A percentile compares a stretch with the other conserved stretches of the same genome.
phyloP scores from a whole-genome alignment of 2,329 filamentous ascomycete species.

The Exophiala sp. region DNA sequence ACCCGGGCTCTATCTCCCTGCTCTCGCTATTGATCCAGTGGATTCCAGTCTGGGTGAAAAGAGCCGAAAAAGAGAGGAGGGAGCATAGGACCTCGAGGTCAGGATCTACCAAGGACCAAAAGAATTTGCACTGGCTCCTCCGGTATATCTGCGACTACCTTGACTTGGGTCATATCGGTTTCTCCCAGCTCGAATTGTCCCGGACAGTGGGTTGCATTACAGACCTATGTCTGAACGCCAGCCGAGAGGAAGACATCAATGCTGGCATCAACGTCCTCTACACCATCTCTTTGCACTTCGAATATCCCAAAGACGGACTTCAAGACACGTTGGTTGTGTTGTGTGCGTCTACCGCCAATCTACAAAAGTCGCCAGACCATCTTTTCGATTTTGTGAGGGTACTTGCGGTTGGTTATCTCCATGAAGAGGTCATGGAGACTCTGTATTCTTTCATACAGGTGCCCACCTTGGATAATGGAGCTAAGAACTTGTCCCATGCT shows the following conservation, averaged over 20 bases:
- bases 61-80: conserved; percentile 16
- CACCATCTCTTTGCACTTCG: conserved; percentile 15
- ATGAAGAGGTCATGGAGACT: conserved; percentile 12
- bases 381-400: conserved; percentile 19
- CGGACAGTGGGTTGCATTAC: conserved; percentile 15
- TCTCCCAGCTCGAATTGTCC: conserved; percentile 16
- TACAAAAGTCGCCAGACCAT: conserved; percentile 15
- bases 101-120: conserved; percentile 15
- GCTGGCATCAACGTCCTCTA: conserved; percentile 21
- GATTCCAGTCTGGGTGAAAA: conserved; percentile 20
- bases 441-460: conserved; percentile 20
- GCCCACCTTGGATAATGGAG: conserved; percentile 14
- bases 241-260: conserved; percentile 22
- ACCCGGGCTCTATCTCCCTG: conserved; percentile 11
- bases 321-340: conserved; percentile 22
- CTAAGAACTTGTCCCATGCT: conserved; percentile 20
- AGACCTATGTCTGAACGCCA: conserved; percentile 21
- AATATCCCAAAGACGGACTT: conserved; percentile 20
- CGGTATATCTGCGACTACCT: conserved; percentile 23
- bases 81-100: conserved; percentile 19
- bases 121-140: conserved; percentile 24
- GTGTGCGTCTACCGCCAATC: conserved; percentile 23
- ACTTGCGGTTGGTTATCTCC: conserved; percentile 15
- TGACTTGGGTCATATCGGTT: conserved; percentile 15
- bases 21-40: conserved; percentile 19